Evolutionary conservation across 2,329 filamentous ascomycete genomes (phyloP).

Genomic region (Colletotrichum sp.): DNA sequence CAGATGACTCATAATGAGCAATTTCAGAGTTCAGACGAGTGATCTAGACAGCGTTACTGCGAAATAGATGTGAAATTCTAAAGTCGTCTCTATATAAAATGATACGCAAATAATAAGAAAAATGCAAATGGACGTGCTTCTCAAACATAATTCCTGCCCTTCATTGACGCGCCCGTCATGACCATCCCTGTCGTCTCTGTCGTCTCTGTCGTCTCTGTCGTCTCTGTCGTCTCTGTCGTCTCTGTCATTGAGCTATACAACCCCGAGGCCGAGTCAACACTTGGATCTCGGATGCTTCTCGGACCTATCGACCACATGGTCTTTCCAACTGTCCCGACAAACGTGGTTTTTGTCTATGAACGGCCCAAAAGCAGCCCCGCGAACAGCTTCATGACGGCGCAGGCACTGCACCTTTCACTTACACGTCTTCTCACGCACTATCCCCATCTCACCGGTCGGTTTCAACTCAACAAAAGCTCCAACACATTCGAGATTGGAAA

Average conservation of each 20-base stretch:
- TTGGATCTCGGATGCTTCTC: neutral
- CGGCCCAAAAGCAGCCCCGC: neutral
- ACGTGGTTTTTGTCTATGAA: neutral
- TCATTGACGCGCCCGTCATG: neutral
- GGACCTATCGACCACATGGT: neutral
- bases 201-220: neutral
- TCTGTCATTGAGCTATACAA: neutral
- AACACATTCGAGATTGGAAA: neutral
- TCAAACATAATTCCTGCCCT: accelerated
- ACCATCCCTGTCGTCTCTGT: neutral
- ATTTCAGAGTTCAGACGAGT: neutral
- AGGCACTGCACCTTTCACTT: neutral
- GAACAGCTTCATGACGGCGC: neutral
- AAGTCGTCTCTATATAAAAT: no score
- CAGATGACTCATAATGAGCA: neutral
- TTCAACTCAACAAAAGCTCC: neutral
- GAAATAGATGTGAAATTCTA: no score
- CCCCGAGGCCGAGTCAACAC: neutral
- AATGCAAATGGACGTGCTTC: neutral
- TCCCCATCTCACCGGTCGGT: neutral
- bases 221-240: no score
- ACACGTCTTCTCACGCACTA: neutral
- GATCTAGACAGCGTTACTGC: no score
- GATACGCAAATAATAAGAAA: no score
- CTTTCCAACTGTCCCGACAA: neutral